Evolutionary conservation across 1,139 yeast species (phyloP), one percentile per base, ranked within the genome.

Genomic region (Torulaspora pretoriensis): DNA sequence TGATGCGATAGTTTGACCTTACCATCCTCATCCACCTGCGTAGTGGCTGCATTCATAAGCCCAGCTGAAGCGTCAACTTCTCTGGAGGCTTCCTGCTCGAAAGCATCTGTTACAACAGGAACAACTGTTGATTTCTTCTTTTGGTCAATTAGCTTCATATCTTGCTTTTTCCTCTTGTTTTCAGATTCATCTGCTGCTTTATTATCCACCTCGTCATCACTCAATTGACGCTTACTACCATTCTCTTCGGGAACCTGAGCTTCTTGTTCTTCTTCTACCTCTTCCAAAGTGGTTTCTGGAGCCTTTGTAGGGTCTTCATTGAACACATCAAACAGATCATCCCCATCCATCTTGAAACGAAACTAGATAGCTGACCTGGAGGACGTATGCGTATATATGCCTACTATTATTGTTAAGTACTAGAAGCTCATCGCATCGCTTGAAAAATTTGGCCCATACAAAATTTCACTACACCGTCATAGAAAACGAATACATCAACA

Each of bases 41-140:
- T 55, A 7, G 64, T 50, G 1, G 64, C 63, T 2, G 68, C 61
- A 22, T 70, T 59, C 29, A 71, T 64, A 46, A 88, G 71, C 2
- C 95, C 96, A 22, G 78, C 77, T 1, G 95, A 83, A 1, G 85
- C 89, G 9, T 80, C 81, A 23, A 88, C 95, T 63, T 87, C 95
- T 61, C 95, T 74, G 1, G 90, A 83, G 0, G 97, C 94, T 65
- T 89, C 97, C 47, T 88, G 86, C 61, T 90, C 97, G 42, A 90
- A 80, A 3, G 88, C 77, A 67, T 90, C 97, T 0, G 94, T 86
- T 17, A 89, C 95, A 28, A 87, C 82, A 0, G 96, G 89, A 19
- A 67, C 64, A 4, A 68, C 68, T 8, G 61, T 64, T 19, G 68
- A 64, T 44, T 61, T 65, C 41, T 67, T 66, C 43, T 69, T 69